Conservation (phyloP, 305 asterid genomes). For the Plantago lanceolata region DNA sequence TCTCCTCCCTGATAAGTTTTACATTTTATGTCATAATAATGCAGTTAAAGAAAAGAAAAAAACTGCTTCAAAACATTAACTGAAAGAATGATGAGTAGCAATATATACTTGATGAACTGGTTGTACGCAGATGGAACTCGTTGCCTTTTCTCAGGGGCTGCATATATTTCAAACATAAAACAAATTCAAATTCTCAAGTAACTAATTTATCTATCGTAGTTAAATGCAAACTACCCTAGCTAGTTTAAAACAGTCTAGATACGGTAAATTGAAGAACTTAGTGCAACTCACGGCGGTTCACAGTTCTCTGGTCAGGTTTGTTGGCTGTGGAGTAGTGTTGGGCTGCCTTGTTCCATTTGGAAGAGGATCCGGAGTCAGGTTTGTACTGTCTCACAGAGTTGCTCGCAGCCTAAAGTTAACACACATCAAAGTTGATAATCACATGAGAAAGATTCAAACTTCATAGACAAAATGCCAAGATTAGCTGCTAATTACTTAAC, state of each 20-base stretch:
- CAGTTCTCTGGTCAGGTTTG: conserved; percentile 40
- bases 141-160: conserved; percentile 93
- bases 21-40: neutral
- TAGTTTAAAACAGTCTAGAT: neutral
- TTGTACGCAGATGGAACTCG: conserved; percentile 89
- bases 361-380: conserved; percentile 58
- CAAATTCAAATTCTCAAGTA: neutral
- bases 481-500: too few relatives aligned
- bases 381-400: conserved; percentile 36
- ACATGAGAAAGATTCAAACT: neutral
- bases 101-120: conserved; percentile 78
- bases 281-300: conserved; percentile 48
- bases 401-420: conserved; percentile 41
- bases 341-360: conserved; percentile 48
- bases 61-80: neutral
- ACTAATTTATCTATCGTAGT: neutral
- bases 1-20: conserved; percentile 59
- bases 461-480: too few relatives aligned
- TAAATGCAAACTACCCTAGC: neutral
- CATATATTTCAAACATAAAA: neutral
- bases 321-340: conserved; percentile 35
- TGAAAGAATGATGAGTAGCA: neutral
- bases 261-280: neutral
- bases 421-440: neutral
- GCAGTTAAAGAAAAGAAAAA: neutral